Conservation (phyloP, 305 asterid genomes). For the Petunia hybrid region DNA sequence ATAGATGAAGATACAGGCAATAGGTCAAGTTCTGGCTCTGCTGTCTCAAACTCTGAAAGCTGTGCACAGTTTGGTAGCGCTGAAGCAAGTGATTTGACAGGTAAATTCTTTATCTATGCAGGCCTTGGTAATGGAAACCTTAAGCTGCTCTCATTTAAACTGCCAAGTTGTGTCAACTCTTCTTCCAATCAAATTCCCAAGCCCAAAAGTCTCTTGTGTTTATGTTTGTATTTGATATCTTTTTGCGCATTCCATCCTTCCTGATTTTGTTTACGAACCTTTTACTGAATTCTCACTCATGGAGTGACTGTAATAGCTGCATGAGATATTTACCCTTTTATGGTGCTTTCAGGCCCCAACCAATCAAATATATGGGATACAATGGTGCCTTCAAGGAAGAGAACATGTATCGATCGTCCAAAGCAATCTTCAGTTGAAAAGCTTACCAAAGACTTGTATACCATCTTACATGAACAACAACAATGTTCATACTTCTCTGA, state of each 20-base stretch:
- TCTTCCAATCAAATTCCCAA: not conserved
- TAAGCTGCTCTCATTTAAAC: slow-evolving; percentile 1
- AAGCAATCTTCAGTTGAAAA: slow-evolving; percentile 90
- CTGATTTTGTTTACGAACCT: not conserved
- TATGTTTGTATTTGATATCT: slow-evolving; percentile 16
- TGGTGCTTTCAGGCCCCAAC: slow-evolving; percentile 66
- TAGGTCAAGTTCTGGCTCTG: slow-evolving; percentile 98
- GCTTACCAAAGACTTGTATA: slow-evolving; percentile 85
- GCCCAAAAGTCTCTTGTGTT: not conserved
- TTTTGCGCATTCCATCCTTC: slow-evolving; percentile 1
- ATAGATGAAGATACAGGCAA: slow-evolving; percentile 90
- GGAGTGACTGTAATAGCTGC: not conserved
- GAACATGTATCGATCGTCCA: slow-evolving; percentile 82
- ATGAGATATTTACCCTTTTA: slow-evolving; percentile 16
- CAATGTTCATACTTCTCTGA: slow-evolving; percentile 82
- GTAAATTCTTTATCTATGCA: slow-evolving; percentile 46
- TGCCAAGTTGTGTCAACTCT: not conserved
- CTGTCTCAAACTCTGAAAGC: slow-evolving; percentile 90
- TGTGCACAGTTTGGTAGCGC: slow-evolving; percentile 80
- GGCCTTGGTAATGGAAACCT: not conserved
- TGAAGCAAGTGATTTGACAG: slow-evolving; percentile 96
- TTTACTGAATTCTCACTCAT: slow-evolving; percentile 19
- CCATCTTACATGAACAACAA: slow-evolving; percentile 92
- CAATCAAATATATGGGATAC: slow-evolving; percentile 80
- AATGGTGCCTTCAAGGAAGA: slow-evolving; percentile 87